Conservation (phyloP, 176 grass and related monocot genomes). For the Triticum dicoccoides region DNA sequence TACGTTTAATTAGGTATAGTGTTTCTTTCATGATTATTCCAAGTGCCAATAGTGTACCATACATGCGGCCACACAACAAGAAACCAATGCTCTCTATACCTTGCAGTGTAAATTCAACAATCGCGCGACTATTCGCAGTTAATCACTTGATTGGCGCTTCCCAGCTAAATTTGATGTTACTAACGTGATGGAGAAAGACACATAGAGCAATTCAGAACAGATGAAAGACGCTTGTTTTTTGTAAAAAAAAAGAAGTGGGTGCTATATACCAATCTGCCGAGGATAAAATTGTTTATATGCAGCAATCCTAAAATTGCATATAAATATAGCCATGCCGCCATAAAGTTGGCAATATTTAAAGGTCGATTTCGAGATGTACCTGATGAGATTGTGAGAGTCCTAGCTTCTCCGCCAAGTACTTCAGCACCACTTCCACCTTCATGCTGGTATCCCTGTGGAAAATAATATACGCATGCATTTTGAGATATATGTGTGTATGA, state of each 20-base stretch:
- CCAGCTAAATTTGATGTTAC: not conserved
- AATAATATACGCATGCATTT: conserved; percentile 23
- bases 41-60: conserved; percentile 25
- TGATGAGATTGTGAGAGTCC: conserved; percentile 53
- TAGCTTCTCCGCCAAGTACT: conserved; percentile 82
- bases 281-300: too few species aligned
- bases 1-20: conserved; percentile 42
- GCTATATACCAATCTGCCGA: not conserved
- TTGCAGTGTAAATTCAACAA: conserved; percentile 27
- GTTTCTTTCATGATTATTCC: conserved; percentile 61
- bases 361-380: conserved; percentile 38
- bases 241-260: not conserved
- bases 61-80: not conserved
- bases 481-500: conserved; percentile 13
- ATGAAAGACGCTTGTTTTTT: not conserved
- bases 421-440: conserved; percentile 68
- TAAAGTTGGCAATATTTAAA: not conserved
- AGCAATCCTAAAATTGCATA: not conserved
- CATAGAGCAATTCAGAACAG: not conserved
- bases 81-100: not conserved
- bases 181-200: not conserved
- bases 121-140: not conserved
- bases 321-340: not conserved
- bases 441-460: conserved; percentile 63
- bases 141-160: not conserved